Conservation (phyloP, 306 rosid genomes). For the Vigna radiata region DNA sequence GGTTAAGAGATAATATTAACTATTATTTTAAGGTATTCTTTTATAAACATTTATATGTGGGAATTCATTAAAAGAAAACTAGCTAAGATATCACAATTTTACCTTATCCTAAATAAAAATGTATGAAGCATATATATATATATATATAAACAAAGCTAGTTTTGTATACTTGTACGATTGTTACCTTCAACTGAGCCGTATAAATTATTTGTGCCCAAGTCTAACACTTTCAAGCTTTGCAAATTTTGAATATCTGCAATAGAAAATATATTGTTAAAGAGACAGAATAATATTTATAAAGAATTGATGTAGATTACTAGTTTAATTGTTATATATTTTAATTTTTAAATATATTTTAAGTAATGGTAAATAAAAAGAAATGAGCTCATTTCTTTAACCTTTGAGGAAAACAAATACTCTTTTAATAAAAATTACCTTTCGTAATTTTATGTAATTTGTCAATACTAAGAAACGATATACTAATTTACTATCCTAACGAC, state of each 20-base stretch:
- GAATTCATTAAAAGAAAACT: neutral
- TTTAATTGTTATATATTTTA: too few relatives aligned
- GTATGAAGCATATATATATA: neutral
- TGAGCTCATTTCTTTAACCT: too few relatives aligned
- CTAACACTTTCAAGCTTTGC: neutral
- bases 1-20: neutral
- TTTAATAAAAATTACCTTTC: too few relatives aligned
- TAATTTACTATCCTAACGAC: too few relatives aligned
- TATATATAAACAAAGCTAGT: neutral
- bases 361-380: too few relatives aligned
- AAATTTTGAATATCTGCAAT: neutral
- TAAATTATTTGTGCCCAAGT: neutral
- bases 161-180: neutral
- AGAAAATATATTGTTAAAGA: neutral
- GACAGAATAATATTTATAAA: neutral
- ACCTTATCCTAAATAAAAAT: neutral
- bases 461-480: too few relatives aligned
- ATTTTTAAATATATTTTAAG: too few relatives aligned
- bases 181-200: slow-evolving; percentile 7
- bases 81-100: neutral
- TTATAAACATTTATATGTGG: too few relatives aligned
- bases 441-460: too few relatives aligned
- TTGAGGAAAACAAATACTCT: too few relatives aligned
- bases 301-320: neutral
- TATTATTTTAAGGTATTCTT: neutral